Evolutionary conservation across 2,329 filamentous ascomycete genomes (phyloP), one percentile per base, ranked within the genome.

Genomic region (Scedosporium apiospermum): DNA sequence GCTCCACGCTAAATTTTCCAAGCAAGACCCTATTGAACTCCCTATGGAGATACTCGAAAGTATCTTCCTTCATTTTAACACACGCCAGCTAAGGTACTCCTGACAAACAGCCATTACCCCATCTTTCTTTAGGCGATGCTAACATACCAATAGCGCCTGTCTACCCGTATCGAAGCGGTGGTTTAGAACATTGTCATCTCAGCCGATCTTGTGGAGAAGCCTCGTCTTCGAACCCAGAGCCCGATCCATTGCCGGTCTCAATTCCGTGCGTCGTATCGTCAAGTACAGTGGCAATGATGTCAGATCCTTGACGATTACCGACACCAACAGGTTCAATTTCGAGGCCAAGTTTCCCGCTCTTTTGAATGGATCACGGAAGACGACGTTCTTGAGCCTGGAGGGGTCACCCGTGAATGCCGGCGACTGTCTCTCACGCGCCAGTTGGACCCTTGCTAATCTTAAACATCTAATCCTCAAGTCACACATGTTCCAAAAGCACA

Each of bases 41-140:
- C 63, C 65, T 6, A 7, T 12, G 6, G 65, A 66, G 53, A 62
- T 65, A n/a, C 18, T 59, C 16, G 34, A 58, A n/a, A 38, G 51
- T 3, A 63, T 66, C 18, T 42, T 63, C 30, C 23, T 27, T 4
- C 12, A 62, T 9, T 59, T 64, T 21, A 38, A 59, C 5, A 42
- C 57, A 27, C 18, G 42, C 7, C 60, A 62, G 18, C 41, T 63
- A 16, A 46, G 51, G 63, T 65, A 58, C 46, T 18, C 53, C 10
- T 23, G 23, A 21, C n/a, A 12, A n/a, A 46, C 38, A 2, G 12
- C 41, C 12, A 1, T 18, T 14, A 41, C 21, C 58, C 2, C 41
- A 3, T 10, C 41, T 9, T 53, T 38, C 30, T n/a, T 26, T 1
- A 16, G 4, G 16, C 34, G 16, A 16, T 38, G 4, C 49, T 57